Conservation (phyloP, 345 rosid species). For the Laguncularia racemosa region DNA sequence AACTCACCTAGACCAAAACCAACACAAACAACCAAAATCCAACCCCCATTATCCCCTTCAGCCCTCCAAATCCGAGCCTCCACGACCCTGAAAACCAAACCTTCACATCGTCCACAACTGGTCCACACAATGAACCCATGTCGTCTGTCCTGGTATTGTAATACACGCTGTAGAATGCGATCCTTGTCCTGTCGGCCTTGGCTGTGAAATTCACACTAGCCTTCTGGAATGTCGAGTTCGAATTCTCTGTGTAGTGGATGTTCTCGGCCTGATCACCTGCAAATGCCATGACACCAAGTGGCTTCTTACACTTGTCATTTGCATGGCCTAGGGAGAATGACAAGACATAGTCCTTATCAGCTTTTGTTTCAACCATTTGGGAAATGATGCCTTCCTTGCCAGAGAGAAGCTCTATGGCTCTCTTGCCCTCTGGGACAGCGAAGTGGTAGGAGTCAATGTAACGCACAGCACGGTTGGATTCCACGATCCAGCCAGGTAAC, state of each 20-base stretch:
- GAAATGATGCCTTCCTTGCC: constrained; percentile 98
- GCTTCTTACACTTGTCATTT: constrained; percentile 80
- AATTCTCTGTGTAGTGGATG: constrained; percentile 64
- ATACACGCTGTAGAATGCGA: constrained; percentile 88
- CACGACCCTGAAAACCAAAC: constrained; percentile 64
- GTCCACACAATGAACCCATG: constrained; percentile 96
- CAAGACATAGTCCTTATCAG: constrained; percentile 44
- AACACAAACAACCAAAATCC: constrained; percentile 24
- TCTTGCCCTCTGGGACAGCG: constrained; percentile 73
- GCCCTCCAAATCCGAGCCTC: constrained; percentile 16
- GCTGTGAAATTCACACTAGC: constrained; percentile 72
- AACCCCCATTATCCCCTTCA: constrained; percentile 17
- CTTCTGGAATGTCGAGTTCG: constrained; percentile 62
- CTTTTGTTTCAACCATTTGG: constrained; percentile 79
- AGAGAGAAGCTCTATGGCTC: constrained; percentile 80
- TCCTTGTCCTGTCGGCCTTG: constrained; percentile 75
- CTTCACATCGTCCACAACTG: constrained; percentile 83
- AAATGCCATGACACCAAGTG: constrained; percentile 79
- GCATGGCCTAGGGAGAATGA: constrained; percentile 82
- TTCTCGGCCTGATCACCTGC: constrained; percentile 91
- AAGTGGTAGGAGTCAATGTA: constrained; percentile 81
- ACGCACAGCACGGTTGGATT: constrained; percentile 85
- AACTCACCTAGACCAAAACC: constrained; percentile 18
- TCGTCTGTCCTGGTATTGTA: constrained; percentile 91
- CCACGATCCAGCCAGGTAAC: constrained; percentile 91